phyloP scores from a whole-genome alignment of 345 rosid genomes.

The Clarkia xantiana region DNA sequence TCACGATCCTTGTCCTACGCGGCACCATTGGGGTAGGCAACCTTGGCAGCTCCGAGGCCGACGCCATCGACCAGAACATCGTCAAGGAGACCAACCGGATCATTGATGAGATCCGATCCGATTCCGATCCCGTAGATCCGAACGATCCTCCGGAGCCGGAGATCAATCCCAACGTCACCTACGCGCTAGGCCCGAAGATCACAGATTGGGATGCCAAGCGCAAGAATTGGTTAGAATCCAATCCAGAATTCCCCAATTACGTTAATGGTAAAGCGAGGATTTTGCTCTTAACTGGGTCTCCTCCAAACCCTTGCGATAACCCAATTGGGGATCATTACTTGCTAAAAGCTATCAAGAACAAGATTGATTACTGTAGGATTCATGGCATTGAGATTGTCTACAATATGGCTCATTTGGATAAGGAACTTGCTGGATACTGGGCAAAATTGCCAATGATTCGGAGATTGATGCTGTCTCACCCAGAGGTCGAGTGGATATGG shows the following conservation, averaged over 20 bases:
- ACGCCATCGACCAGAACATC: conserved; percentile 61
- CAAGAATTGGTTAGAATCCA: conserved; percentile 42
- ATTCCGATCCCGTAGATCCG: conserved; percentile 51
- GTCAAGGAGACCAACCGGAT: conserved; percentile 76
- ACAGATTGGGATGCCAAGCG: conserved; percentile 58
- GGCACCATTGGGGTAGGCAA: conserved; percentile 85
- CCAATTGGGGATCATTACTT: conserved; percentile 85
- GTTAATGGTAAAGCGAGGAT: conserved; percentile 54
- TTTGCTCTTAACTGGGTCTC: conserved; percentile 71
- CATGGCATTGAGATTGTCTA: conserved; percentile 96
- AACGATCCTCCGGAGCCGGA: conserved; percentile 37
- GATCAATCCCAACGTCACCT: conserved; percentile 42
- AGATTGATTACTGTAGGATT: conserved; percentile 89
- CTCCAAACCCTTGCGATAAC: conserved; percentile 85
- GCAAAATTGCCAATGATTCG: conserved; percentile 83
- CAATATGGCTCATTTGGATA: conserved; percentile 92
- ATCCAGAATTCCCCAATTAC: conserved; percentile 56
- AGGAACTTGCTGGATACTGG: conserved; percentile 92
- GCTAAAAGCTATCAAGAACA: conserved; percentile 72
- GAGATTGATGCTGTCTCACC: conserved; percentile 79
- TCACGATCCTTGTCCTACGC: conserved; percentile 82
- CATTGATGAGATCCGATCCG: conserved; percentile 80
- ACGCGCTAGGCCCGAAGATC: conserved; percentile 67
- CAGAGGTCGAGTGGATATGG: conserved; percentile 94
- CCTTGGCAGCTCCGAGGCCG: conserved; percentile 56